These are phyloP conservation scores for Halenospora varia DNA, from an alignment of 495 filamentous ascomycete species.

Conservation along the genomic window DNA sequence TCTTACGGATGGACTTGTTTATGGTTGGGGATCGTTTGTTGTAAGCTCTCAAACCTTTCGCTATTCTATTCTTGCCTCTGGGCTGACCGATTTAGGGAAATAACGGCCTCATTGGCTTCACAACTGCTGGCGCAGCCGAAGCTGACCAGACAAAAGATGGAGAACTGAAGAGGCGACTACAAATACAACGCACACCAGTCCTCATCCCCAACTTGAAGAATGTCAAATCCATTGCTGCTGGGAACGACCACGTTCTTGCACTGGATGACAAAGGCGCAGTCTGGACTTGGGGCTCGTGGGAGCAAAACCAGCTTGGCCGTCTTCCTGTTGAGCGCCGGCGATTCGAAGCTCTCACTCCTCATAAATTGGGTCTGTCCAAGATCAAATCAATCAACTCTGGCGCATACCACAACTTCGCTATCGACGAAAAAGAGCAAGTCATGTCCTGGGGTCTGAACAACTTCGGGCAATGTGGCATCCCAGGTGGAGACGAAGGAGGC, in stretches of 20 bases:
- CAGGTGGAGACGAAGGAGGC: slow-evolving; percentile 45
- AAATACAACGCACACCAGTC: slow-evolving; percentile 35
- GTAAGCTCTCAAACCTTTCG: slow-evolving; percentile 31
- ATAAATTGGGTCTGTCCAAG: slow-evolving; percentile 59
- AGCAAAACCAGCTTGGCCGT: slow-evolving; percentile 70
- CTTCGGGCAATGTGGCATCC: slow-evolving; percentile 69
- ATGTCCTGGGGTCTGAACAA: slow-evolving; percentile 87
- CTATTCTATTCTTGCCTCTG: background rate
- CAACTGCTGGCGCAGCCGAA: background rate
- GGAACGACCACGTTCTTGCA: slow-evolving; percentile 69
- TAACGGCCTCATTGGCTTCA: slow-evolving; percentile 70
- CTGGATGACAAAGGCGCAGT: slow-evolving; percentile 60
- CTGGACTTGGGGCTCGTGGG: slow-evolving; percentile 66
- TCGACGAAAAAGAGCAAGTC: slow-evolving; percentile 67
- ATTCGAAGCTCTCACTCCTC: slow-evolving; percentile 47
- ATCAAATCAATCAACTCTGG: slow-evolving; percentile 48
- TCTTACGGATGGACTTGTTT: slow-evolving; percentile 61
- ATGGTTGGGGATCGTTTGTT: slow-evolving; percentile 68
- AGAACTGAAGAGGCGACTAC: too few relatives aligned
- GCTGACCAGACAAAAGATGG: background rate
- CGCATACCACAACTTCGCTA: slow-evolving; percentile 68
- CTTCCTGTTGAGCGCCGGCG: slow-evolving; percentile 51
- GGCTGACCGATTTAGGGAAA: slow-evolving; percentile 36
- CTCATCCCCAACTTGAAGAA: slow-evolving; percentile 51
- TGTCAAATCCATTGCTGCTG: slow-evolving; percentile 55